Percentiles rank a stretch among this genome's conserved stretches.
These are phyloP conservation scores for Plectosphaerella cucumerina DNA, from an alignment of 2,329 filamentous ascomycete species.

Conservation along the genomic window DNA sequence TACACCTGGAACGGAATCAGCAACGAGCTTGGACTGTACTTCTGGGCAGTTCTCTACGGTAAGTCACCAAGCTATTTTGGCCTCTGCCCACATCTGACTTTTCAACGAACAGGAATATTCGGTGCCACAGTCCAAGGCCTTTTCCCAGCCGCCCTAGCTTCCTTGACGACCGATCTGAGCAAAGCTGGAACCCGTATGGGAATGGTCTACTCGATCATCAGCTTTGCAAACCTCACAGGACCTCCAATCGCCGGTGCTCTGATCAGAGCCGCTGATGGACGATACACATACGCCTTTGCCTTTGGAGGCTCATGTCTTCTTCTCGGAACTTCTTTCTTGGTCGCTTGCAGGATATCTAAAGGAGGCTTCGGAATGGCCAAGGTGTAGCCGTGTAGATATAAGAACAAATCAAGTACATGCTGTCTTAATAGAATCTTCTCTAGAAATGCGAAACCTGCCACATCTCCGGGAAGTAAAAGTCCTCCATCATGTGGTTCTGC, in stretches of 20 bases:
- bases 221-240: constrained; percentile 47
- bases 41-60: constrained; percentile 46
- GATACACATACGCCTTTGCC: constrained; percentile 42
- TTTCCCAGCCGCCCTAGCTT: constrained; percentile 58
- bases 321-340: constrained; percentile 34
- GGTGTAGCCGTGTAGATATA: too few species aligned
- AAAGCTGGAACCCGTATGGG: constrained; percentile 52
- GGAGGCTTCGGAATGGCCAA: too few species aligned
- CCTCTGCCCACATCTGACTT: too few species aligned
- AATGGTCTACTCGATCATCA: constrained; percentile 53
- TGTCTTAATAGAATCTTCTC: too few species aligned
- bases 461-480: too few species aligned
- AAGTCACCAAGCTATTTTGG: too few species aligned
- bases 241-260: constrained; percentile 47
- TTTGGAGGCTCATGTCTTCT: constrained; percentile 42
- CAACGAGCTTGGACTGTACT: constrained; percentile 48
- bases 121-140: constrained; percentile 59
- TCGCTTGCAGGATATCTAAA: constrained; percentile 6
- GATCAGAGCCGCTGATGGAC: constrained; percentile 32
- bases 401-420: too few species aligned
- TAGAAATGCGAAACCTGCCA: too few species aligned
- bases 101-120: constrained; percentile 52
- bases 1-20: constrained; percentile 56
- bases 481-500: too few species aligned
- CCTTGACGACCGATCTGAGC: constrained; percentile 44